Conservation (phyloP, 208 protist species). For the Wallacemonas sp. region DNA sequence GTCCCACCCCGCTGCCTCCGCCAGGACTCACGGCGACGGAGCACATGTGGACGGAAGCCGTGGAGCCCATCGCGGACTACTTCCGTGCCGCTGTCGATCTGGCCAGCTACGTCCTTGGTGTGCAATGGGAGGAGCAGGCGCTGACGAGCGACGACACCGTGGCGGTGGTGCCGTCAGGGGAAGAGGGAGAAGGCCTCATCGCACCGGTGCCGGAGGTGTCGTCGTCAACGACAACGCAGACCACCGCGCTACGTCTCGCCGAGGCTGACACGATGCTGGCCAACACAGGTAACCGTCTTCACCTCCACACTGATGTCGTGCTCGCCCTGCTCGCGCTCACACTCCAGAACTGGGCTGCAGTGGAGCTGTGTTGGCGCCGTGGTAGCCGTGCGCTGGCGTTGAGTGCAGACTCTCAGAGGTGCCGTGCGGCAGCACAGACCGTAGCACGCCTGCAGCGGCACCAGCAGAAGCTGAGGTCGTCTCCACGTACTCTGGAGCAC, state of each 20-base stretch:
- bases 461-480: background rate
- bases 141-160: background rate
- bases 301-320: conserved; percentile 17
- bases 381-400: conserved; percentile 8
- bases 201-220: too few species aligned
- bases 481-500: background rate
- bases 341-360: conserved; percentile 58
- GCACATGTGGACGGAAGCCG: conserved; percentile 9
- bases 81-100: conserved; percentile 19
- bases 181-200: too few species aligned
- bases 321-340: conserved; percentile 44
- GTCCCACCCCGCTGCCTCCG: background rate
- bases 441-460: background rate
- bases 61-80: background rate
- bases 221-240: background rate
- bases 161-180: too few species aligned
- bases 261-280: background rate
- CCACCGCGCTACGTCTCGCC: background rate
- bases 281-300: background rate
- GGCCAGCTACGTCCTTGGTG: conserved; percentile 22
- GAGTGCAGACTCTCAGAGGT: background rate
- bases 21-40: background rate
- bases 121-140: conserved; percentile 10
- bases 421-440: background rate
- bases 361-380: conserved; percentile 26